Percentiles rank a stretch among this genome's conserved stretches.
Evolutionary conservation across 495 filamentous ascomycete genomes (phyloP).

Genomic region (Articulospora tetracladia): DNA sequence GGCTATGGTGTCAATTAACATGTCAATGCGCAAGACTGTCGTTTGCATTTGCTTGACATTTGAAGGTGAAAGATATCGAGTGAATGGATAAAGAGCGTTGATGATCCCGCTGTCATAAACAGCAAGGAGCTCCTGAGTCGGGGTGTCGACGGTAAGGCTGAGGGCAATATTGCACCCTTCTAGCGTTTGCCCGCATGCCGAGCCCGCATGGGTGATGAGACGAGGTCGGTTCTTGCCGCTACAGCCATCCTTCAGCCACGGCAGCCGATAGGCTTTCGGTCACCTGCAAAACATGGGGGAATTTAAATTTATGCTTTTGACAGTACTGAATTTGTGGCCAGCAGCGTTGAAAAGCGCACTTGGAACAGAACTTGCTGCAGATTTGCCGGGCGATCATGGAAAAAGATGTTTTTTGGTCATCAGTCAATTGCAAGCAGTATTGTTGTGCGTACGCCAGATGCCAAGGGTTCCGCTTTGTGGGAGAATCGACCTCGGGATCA

Average conservation of each 20-base stretch:
- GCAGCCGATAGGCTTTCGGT: background rate
- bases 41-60: background rate
- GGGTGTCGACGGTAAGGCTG: background rate
- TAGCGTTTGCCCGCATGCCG: background rate
- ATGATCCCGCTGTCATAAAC: background rate
- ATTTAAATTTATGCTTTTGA: too few relatives aligned
- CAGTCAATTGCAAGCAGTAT: background rate
- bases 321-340: too few relatives aligned
- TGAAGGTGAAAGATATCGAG: too few relatives aligned
- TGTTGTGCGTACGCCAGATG: background rate
- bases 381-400: too few relatives aligned
- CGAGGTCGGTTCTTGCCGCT: background rate
- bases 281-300: background rate
- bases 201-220: background rate
- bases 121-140: background rate
- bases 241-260: background rate
- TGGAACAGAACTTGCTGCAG: too few relatives aligned
- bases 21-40: background rate
- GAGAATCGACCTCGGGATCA: background rate
- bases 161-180: background rate
- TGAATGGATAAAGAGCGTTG: too few relatives aligned
- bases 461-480: too few relatives aligned
- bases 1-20: background rate
- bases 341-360: too few relatives aligned
- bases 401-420: too few relatives aligned